phyloP scores from a whole-genome alignment of 805 yeast genomes.

The Jamesozyma piceae region DNA sequence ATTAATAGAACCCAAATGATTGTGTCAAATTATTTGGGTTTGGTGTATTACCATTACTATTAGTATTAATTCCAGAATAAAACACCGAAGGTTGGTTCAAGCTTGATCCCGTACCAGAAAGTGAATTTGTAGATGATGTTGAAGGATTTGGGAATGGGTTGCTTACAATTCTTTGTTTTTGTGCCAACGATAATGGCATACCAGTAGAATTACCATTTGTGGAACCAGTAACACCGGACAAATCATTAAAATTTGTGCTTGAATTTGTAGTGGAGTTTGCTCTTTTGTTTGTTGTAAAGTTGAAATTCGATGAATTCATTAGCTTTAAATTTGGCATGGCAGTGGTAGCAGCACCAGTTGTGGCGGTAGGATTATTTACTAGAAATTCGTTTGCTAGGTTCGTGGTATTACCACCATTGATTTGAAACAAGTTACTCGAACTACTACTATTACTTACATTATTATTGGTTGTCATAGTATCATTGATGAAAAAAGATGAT shows the following conservation, averaged over 20 bases:
- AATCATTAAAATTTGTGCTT: constrained; percentile 1
- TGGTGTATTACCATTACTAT: not conserved
- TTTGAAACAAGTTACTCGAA: constrained; percentile 12
- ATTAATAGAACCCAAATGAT: constrained; percentile 3
- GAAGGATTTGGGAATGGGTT: constrained; percentile 15
- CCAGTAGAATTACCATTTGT: too few relatives aligned
- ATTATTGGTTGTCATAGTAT: not conserved
- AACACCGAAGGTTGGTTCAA: not conserved
- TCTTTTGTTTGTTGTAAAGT: constrained; percentile 3
- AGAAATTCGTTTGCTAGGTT: not conserved
- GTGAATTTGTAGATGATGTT: not conserved
- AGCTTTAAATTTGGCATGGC: constrained; percentile 4
- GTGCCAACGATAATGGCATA: constrained; percentile 1
- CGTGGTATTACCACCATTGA: not conserved
- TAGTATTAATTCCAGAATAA: not conserved
- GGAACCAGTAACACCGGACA: too few relatives aligned
- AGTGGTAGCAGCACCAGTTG: constrained; percentile 5
- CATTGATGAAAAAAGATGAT: constrained; percentile 4
- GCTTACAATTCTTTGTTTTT: constrained; percentile 15
- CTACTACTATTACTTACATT: constrained; percentile 9
- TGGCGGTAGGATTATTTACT: not conserved
- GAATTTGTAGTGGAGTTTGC: not conserved
- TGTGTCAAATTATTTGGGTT: not conserved
- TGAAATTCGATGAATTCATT: constrained; percentile 5
- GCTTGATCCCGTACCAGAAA: too few relatives aligned